Evolutionary conservation across 441 rosid genomes (phyloP).

Genomic region (Aleurites moluccanus): DNA sequence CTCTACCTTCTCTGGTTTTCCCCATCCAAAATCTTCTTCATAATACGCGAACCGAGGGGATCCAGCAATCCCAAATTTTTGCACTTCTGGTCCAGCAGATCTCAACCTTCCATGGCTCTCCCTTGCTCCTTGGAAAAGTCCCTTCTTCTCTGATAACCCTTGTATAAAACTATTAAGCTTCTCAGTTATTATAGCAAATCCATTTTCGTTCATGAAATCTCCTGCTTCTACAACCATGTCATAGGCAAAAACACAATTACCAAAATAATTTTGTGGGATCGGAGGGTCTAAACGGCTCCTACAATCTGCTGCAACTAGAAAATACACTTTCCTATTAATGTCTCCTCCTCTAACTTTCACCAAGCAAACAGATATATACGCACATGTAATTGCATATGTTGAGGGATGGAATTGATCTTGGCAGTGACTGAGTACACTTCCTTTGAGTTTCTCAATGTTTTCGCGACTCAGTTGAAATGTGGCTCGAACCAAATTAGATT

Average conservation of each 20-base stretch:
- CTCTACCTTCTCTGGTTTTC: neutral
- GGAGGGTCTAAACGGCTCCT: constrained; percentile 36
- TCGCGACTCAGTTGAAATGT: neutral
- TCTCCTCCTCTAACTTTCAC: constrained; percentile 11
- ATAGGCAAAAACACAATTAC: constrained; percentile 25
- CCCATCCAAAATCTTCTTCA: constrained; percentile 19
- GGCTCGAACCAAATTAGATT: neutral
- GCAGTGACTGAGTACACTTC: neutral
- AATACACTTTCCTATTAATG: neutral
- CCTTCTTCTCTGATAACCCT: constrained; percentile 16
- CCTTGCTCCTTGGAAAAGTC: constrained; percentile 5
- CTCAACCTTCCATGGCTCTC: neutral
- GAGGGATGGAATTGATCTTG: neutral
- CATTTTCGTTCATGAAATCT: neutral
- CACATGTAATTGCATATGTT: neutral
- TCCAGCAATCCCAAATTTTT: constrained; percentile 14
- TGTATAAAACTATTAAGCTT: constrained; percentile 27
- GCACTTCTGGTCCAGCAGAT: neutral
- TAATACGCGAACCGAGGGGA: constrained; percentile 7
- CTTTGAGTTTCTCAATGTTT: neutral
- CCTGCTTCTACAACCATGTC: neutral
- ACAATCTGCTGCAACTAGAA: constrained; percentile 29
- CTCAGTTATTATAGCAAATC: constrained; percentile 18
- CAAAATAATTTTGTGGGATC: constrained; percentile 36
- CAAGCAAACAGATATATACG: neutral